Evolutionary conservation across 768 basidiomycete species (phyloP).

Genomic region (Mycena capillaripes): DNA sequence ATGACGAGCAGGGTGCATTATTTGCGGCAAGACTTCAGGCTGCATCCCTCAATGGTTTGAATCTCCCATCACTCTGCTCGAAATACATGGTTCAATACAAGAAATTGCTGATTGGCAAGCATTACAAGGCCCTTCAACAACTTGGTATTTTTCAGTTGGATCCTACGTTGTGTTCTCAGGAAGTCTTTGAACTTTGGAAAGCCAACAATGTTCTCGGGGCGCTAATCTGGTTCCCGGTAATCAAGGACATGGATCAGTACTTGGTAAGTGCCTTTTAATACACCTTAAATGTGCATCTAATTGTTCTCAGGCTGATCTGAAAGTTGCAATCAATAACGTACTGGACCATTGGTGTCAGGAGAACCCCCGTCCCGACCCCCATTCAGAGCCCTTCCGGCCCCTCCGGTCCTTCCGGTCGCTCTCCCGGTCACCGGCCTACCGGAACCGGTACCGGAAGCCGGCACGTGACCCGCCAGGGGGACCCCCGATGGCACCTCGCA

Average conservation of each 20-base stretch:
- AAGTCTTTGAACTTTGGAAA: slow-evolving; percentile 42
- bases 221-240: slow-evolving; percentile 48
- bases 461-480: too few relatives aligned
- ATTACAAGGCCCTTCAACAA: slow-evolving; percentile 51
- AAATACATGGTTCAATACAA: slow-evolving; percentile 51
- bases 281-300: background rate
- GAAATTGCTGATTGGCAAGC: slow-evolving; percentile 52
- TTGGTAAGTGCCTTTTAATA: slow-evolving; percentile 31
- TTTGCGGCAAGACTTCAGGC: slow-evolving; percentile 46
- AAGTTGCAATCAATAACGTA: slow-evolving; percentile 34
- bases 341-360: too few relatives aligned
- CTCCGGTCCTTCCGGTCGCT: too few relatives aligned
- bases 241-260: slow-evolving; percentile 43
- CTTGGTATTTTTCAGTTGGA: slow-evolving; percentile 46
- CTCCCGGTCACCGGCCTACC: too few relatives aligned
- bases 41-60: slow-evolving; percentile 43
- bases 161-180: slow-evolving; percentile 25
- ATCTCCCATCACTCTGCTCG: slow-evolving; percentile 40
- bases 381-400: too few relatives aligned
- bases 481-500: too few relatives aligned
- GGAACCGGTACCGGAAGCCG: too few relatives aligned
- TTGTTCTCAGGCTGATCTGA: slow-evolving; percentile 23
- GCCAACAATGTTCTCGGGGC: slow-evolving; percentile 37
- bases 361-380: too few relatives aligned
- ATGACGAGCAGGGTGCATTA: slow-evolving; percentile 36